These are phyloP conservation scores for Cercospora sp. DNA, from an alignment of 2,329 filamentous ascomycete species.

Conservation along the genomic window DNA sequence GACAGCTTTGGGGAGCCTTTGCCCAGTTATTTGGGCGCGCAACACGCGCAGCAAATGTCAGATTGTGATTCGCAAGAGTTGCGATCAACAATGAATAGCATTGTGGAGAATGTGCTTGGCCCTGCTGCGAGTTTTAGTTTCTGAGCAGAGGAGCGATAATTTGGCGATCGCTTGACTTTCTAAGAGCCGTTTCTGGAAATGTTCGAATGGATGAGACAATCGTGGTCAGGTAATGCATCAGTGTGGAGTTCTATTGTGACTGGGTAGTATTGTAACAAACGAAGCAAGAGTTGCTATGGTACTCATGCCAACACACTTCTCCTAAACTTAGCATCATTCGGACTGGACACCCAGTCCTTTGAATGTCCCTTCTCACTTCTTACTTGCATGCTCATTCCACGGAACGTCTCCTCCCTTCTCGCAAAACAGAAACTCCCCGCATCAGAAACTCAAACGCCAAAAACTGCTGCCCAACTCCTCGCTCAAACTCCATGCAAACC, in stretches of 20 bases:
- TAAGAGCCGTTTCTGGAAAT: neutral
- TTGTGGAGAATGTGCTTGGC: conserved; percentile 14
- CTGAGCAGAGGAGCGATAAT: neutral
- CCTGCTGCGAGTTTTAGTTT: conserved; percentile 14
- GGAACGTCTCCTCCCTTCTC: neutral
- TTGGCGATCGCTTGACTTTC: neutral
- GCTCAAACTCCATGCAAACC: neutral
- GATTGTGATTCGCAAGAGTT: conserved; percentile 17
- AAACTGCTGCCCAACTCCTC: neutral
- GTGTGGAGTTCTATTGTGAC: neutral
- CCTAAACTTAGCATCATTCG: neutral
- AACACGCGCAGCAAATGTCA: conserved; percentile 3
- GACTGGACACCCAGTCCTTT: neutral
- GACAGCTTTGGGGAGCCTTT: conserved; percentile 4
- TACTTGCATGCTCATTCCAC: neutral
- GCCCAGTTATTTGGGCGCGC: conserved; percentile 5
- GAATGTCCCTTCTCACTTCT: neutral
- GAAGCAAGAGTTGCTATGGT: neutral
- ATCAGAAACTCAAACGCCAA: neutral
- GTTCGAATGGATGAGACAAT: neutral
- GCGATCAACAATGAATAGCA: conserved; percentile 9
- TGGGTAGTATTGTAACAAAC: neutral
- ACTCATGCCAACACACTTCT: neutral
- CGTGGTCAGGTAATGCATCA: neutral
- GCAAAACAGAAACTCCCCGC: neutral